Evolutionary conservation across 495 filamentous ascomycete genomes (phyloP).

Genomic region (Amniculicola lignicola): DNA sequence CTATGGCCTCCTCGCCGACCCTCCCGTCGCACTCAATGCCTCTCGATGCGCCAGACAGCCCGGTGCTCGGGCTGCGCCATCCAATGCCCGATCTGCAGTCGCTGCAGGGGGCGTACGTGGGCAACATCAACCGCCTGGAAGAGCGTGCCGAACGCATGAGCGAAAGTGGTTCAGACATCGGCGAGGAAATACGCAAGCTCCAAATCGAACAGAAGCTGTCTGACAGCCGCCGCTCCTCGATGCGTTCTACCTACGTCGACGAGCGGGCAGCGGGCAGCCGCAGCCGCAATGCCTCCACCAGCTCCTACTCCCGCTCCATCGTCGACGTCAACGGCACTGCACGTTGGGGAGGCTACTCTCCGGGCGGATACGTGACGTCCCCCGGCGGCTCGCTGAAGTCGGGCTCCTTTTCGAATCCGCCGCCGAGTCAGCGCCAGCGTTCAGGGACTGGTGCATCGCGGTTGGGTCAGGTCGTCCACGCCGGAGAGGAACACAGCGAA

Average conservation of each 20-base stretch:
- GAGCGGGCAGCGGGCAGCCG: slow-evolving; percentile 29
- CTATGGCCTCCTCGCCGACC: slow-evolving; percentile 23
- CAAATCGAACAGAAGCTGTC: slow-evolving; percentile 71
- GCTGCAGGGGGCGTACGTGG: slow-evolving; percentile 67
- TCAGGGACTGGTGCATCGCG: slow-evolving; percentile 53
- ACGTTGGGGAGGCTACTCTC: slow-evolving; percentile 69
- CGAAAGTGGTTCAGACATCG: slow-evolving; percentile 72
- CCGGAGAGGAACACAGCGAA: slow-evolving; percentile 16
- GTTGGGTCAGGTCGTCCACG: slow-evolving; percentile 30
- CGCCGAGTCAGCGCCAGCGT: slow-evolving; percentile 50
- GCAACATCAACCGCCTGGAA: slow-evolving; percentile 80
- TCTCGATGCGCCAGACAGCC: slow-evolving; percentile 52
- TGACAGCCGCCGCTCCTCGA: slow-evolving; percentile 38
- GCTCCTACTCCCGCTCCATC: slow-evolving; percentile 59
- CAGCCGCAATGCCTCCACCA: slow-evolving; percentile 50
- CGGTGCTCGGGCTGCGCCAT: slow-evolving; percentile 59
- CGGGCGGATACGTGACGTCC: slow-evolving; percentile 62
- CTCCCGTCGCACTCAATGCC: slow-evolving; percentile 22
- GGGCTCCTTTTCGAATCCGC: slow-evolving; percentile 37
- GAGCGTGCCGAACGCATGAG: slow-evolving; percentile 78
- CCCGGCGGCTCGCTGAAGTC: slow-evolving; percentile 61
- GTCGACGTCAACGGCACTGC: slow-evolving; percentile 63
- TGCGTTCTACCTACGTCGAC: slow-evolving; percentile 18
- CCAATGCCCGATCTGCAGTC: slow-evolving; percentile 74
- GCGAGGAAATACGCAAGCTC: slow-evolving; percentile 74